These are phyloP conservation scores for Penicillium freii DNA, from an alignment of 2,329 filamentous ascomycete species.

Conservation along the genomic window DNA sequence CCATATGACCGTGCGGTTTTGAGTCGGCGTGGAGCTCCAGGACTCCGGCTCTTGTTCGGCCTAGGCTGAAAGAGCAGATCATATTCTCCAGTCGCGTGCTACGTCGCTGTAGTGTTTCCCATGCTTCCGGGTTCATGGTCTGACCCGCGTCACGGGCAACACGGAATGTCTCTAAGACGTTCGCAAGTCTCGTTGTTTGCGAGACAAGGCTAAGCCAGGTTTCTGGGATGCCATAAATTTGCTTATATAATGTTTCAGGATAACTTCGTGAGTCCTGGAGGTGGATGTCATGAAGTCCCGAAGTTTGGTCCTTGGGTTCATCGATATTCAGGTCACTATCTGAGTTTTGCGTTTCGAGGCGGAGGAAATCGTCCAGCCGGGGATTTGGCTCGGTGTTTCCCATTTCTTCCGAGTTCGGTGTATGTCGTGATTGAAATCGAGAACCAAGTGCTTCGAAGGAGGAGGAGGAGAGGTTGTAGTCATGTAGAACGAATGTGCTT, in stretches of 20 bases:
- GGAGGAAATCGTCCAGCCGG: too few relatives aligned
- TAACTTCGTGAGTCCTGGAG: too few relatives aligned
- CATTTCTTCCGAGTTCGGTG: too few relatives aligned
- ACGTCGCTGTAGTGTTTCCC: slow-evolving; percentile 31
- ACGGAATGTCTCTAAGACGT: slow-evolving; percentile 32
- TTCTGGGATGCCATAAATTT: slow-evolving; percentile 46
- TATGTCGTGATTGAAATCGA: too few relatives aligned
- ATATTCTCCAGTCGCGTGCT: slow-evolving; percentile 34
- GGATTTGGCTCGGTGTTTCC: too few relatives aligned
- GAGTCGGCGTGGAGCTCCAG: slow-evolving; percentile 13
- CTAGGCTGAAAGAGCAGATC: slow-evolving; percentile 33
- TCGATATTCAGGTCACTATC: too few relatives aligned
- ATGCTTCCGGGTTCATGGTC: slow-evolving; percentile 21
- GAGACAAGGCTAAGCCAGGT: slow-evolving; percentile 47
- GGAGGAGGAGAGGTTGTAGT: too few relatives aligned
- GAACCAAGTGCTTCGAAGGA: too few relatives aligned
- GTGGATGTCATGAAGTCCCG: too few relatives aligned
- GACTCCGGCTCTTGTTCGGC: slow-evolving; percentile 9
- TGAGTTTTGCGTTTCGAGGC: too few relatives aligned
- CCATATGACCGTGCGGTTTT: slow-evolving; percentile 32
- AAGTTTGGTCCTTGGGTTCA: too few relatives aligned
- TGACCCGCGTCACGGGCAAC: slow-evolving; percentile 17
- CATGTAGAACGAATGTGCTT: too few relatives aligned
- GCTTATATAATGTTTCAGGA: slow-evolving; percentile 37
- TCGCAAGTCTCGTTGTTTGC: slow-evolving; percentile 46